Percentiles rank a stretch among this genome's conserved stretches.
Conservation (phyloP, 2,329 filamentous ascomycete genomes). For the Sclerotinia subarctica region DNA sequence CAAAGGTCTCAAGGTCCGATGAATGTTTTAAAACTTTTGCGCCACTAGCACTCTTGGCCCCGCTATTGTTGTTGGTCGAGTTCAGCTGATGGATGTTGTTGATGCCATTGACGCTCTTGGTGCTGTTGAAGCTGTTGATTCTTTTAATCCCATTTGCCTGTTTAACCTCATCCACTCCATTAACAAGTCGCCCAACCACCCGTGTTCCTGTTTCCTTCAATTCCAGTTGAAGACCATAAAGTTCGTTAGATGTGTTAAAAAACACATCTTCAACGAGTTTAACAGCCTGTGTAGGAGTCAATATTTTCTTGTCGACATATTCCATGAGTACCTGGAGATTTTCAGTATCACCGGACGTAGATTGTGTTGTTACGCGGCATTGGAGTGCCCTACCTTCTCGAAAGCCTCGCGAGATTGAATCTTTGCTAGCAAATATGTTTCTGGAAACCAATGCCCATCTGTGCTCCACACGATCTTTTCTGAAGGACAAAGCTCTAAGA, state of each 20-base stretch:
- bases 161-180: background rate
- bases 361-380: no score
- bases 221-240: conserved; percentile 62
- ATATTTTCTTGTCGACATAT: conserved; percentile 61
- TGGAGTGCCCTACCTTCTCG: conserved; percentile 52
- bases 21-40: background rate
- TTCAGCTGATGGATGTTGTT: background rate
- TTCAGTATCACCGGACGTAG: background rate
- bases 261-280: conserved; percentile 64
- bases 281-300: conserved; percentile 60
- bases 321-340: conserved; percentile 59
- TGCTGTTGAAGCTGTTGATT: background rate
- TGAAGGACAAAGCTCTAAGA: conserved; percentile 70
- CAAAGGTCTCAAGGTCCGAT: conserved; percentile 32
- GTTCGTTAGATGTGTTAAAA: conserved; percentile 72
- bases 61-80: background rate
- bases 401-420: conserved; percentile 69
- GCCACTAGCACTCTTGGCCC: background rate
- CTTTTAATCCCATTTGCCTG: background rate
- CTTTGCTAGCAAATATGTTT: conserved; percentile 72
- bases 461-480: conserved; percentile 78
- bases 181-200: background rate
- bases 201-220: conserved; percentile 30
- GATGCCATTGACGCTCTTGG: background rate
- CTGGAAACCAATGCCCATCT: conserved; percentile 75